Percentiles rank a stretch among this genome's conserved stretches.
phyloP scores from a whole-genome alignment of 441 rosid species.

The Melastoma candidum region DNA sequence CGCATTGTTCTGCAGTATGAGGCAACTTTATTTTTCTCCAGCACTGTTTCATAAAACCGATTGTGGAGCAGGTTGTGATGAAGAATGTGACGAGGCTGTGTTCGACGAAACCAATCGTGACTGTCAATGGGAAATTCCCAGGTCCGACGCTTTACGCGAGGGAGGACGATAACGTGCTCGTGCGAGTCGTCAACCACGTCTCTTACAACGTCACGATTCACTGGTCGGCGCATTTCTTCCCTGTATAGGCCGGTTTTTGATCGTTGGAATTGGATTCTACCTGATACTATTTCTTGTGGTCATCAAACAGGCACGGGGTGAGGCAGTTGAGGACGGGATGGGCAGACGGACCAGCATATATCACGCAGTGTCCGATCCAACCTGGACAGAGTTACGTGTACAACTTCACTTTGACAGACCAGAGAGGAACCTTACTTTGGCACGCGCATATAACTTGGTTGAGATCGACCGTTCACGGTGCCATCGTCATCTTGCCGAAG shows the following conservation, averaged over 20 bases:
- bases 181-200: conserved; percentile 68
- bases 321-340: conserved; percentile 73
- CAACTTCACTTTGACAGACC: conserved; percentile 79
- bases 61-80: conserved; percentile 47
- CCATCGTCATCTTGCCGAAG: conserved; percentile 67
- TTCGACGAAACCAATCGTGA: conserved; percentile 63
- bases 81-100: conserved; percentile 54
- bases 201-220: conserved; percentile 70
- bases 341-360: conserved; percentile 94
- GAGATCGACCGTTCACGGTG: conserved; percentile 78
- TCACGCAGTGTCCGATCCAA: conserved; percentile 82
- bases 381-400: conserved; percentile 64
- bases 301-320: conserved; percentile 64
- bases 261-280: too few relatives aligned
- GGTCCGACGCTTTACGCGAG: conserved; percentile 87
- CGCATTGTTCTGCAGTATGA: background rate
- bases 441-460: conserved; percentile 92
- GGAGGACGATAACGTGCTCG: conserved; percentile 76
- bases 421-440: conserved; percentile 88
- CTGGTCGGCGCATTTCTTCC: conserved; percentile 30
- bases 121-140: conserved; percentile 71
- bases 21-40: background rate
- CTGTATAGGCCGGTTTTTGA: too few relatives aligned
- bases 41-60: background rate
- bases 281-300: too few relatives aligned